Evolutionary conservation across 2,329 filamentous ascomycete genomes (phyloP), one percentile per base, ranked within the genome.

Genomic region (Sclerotinia spermophila): DNA sequence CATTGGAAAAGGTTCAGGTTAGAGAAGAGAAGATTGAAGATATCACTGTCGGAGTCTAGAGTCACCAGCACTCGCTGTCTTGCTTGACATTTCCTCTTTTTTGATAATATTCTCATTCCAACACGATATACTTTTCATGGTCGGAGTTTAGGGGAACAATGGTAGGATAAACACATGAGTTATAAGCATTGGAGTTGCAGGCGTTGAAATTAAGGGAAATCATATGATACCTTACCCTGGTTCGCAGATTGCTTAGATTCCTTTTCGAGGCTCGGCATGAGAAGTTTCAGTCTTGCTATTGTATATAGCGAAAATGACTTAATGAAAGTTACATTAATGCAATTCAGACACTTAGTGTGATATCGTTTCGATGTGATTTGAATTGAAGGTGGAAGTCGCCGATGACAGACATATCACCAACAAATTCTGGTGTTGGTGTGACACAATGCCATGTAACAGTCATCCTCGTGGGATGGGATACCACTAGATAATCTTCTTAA

Each of bases 1-100:
- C 71, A 21, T 64, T 79, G 27, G 73, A 74, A 70, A 74, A 75
- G 42, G 76, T 79, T 51, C 55, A 75, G 38, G 70, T 59, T 11
- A 71, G 68, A 30, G 68, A 73, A 27, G 71, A 73, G 56, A 61
- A 60, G n/a, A 60, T 72, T 65, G 72, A 73, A 45, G 64, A 71
- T 24, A 71, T 73, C 35, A 33, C 62, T 55, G 70, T 68, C 24
- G 33, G 60, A 69, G 67, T 59, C 27, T 65, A 35, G 30, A 38
- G 17, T 30, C n/a, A 61, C 44, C 48, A 64, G 64, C 8, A 44
- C 55, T 68, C 35, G 38, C 64, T 55, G 35, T 68, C 33, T 58
- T 67, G 13, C n/a, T 24, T 30, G 6, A 21, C 33, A 30, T 30
- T 66, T 58, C 33, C 2, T 33, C 33, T 56, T 66, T 33, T 21